Evolutionary conservation across 805 yeast species (phyloP), one percentile per base, ranked within the genome.

Genomic region (Candida orba): DNA sequence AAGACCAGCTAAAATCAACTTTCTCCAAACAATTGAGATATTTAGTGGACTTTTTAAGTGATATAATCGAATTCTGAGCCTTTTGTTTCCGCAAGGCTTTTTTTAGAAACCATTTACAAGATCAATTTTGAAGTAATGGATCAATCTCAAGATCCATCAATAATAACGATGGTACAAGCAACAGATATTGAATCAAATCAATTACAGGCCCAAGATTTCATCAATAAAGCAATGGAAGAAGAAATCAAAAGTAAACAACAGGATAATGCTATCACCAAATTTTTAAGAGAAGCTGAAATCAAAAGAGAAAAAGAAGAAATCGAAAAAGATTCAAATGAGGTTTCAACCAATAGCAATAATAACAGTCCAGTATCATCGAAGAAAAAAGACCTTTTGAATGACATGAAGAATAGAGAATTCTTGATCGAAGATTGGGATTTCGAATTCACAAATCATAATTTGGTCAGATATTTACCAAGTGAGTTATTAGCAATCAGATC

Each of bases 181-280:
- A 34, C 18, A 9, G 37, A 31, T 3, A 32, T 8, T 8, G 39
- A 32, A n/a, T 37, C 18, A 2, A 27, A 27, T n/a, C 38, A 39
- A 13, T 36, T 36, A 31, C 44, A 44, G 22, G 39, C 41, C 10
- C 43, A 43, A 27, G 46, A 43, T 33, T 43, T 39, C 27, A 43
- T 43, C 33, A 43, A 43, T 23, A 37, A 36, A 8, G 42, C 46
- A 6, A 43, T 43, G 46, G 43, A 39, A 18, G 46, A 41, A 18
- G 46, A 43, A 22, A 36, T 43, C 32, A 43, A 33, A 25, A 37
- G 34, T 30, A 35, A 33, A 14, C 33, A 36, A 6, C 51, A 49
- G n/a, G 60, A 47, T 20, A 51, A 51, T 34, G 58, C 52, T 33
- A 56, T 57, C 39, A 44, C 54, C 34, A 52, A 50, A 41, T 48